A percentile compares a stretch with the other conserved stretches of the same genome.
Evolutionary conservation across 352 stramenopile species (phyloP).

Genomic region (Pythium chondricola): DNA sequence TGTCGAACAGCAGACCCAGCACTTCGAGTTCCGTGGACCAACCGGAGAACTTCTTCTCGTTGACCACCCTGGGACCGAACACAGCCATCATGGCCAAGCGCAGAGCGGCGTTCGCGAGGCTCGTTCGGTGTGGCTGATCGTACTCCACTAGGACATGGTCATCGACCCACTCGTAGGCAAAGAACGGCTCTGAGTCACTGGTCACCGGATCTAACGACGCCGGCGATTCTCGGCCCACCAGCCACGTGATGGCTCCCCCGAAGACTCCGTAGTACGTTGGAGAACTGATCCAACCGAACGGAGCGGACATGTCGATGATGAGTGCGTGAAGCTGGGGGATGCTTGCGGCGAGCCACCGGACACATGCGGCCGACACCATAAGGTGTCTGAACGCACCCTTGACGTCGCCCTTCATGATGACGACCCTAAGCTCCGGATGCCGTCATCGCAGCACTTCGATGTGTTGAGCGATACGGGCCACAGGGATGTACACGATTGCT

Average conservation of each 20-base stretch:
- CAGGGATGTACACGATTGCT: not conserved
- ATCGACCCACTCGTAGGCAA: constrained; percentile 20
- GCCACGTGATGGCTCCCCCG: not conserved
- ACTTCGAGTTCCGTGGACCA: constrained; percentile 12
- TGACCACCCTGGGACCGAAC: constrained; percentile 12
- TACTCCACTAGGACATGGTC: constrained; percentile 19
- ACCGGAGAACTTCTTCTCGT: constrained; percentile 17
- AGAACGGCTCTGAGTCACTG: constrained; percentile 8
- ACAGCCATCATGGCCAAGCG: constrained; percentile 10
- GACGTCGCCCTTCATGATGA: constrained; percentile 11
- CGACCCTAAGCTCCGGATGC: not conserved
- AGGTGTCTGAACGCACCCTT: constrained; percentile 7
- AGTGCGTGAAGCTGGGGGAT: not conserved
- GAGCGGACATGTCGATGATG: not conserved
- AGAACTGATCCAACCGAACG: not conserved
- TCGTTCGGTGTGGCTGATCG: not conserved
- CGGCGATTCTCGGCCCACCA: not conserved
- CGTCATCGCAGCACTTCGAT: not conserved
- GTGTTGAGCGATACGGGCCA: not conserved
- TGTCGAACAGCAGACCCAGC: constrained; percentile 18
- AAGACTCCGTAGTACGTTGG: not conserved
- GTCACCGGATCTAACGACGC: not conserved
- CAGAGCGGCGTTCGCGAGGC: constrained; percentile 4
- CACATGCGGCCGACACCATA: not conserved
- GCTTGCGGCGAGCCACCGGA: not conserved